These are phyloP conservation scores for Neofusicoccum ribis DNA, from an alignment of 2,329 filamentous ascomycete species.

Conservation along the genomic window DNA sequence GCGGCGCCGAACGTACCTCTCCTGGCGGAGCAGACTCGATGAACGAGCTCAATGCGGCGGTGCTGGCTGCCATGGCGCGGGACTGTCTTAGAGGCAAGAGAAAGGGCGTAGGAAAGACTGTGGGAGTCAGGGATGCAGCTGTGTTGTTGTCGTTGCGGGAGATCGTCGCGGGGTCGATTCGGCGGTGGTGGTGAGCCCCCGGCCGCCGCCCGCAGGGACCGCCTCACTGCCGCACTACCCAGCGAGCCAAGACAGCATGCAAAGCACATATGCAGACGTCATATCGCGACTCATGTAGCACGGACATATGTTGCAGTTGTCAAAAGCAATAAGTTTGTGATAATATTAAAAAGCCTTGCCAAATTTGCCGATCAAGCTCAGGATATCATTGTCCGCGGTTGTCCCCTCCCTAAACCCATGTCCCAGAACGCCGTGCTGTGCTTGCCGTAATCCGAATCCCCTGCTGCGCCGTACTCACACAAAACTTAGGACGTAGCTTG, in stretches of 20 bases:
- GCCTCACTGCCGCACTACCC: neutral
- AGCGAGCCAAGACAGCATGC: neutral
- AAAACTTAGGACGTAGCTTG: neutral
- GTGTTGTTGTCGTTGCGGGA: conserved; percentile 23
- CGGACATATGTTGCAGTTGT: too few species aligned
- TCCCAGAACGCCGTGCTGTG: neutral
- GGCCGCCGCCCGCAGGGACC: neutral
- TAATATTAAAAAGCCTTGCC: neutral
- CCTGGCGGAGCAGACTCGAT: conserved; percentile 92
- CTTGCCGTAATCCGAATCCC: neutral
- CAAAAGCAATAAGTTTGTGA: too few species aligned
- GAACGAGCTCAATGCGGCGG: conserved; percentile 65
- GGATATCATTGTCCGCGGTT: conserved; percentile 8
- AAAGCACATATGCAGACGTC: neutral
- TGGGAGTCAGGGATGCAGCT: conserved; percentile 4
- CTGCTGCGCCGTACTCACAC: neutral
- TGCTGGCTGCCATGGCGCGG: conserved; percentile 35
- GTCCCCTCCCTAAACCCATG: neutral
- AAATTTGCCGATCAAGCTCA: neutral
- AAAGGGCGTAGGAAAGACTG: neutral
- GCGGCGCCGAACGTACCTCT: conserved; percentile 65
- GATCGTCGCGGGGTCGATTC: conserved; percentile 25
- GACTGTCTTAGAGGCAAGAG: neutral
- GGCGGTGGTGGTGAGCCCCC: conserved; percentile 25
- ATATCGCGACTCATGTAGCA: too few species aligned